Evolutionary conservation across 2,329 filamentous ascomycete genomes (phyloP), one percentile per base, ranked within the genome.

Genomic region (Pseudocercospora pini-densiflorae): DNA sequence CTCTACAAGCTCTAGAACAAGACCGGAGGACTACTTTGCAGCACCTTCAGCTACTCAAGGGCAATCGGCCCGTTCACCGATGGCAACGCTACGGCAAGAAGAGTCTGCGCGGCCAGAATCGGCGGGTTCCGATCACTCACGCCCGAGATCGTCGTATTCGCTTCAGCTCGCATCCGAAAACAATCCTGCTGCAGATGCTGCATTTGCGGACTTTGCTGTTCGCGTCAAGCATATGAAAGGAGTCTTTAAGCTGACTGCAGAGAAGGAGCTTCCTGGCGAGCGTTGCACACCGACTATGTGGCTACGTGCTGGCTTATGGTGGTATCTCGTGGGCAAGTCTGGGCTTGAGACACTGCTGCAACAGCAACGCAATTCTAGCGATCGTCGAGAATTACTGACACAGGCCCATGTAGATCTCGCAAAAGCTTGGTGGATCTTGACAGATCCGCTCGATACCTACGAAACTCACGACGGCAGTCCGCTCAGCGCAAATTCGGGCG

Each of bases 401-500:
- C 94, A 97, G 79, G 90, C 92, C 1, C 93, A 96, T 73, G 86
- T 94, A 1, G 92, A 97, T 77, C 82, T 97, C 59, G 90, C 92
- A 24, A 97, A 97, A 77, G 86, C 89, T 0, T 90, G 92, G 77
- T 97, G 94, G 93, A 87, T 97, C n/a, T 65, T 83, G 5, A 77
- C 76, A 5, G 79, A 84, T 63, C 76, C 82, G 14, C 68, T 84
- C 21, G 68, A 72, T 23, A 4, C 57, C 5, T 71, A 73, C 31
- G 64, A 69, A 53, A 58, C 49, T 21, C 31, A 33, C 12, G 33
- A 64, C 23, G 71, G 69, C 21, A 63, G 47, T 45, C 62, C 65
- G 19, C 63, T 65, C 6, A 67, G 59, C 31, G 62, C 61, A 24
- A 40, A 33, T 29, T 62, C 64, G 5, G 61, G 23, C 12, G 61